phyloP scores from a whole-genome alignment of 352 stramenopile genomes.

The Albugo laibachii region DNA sequence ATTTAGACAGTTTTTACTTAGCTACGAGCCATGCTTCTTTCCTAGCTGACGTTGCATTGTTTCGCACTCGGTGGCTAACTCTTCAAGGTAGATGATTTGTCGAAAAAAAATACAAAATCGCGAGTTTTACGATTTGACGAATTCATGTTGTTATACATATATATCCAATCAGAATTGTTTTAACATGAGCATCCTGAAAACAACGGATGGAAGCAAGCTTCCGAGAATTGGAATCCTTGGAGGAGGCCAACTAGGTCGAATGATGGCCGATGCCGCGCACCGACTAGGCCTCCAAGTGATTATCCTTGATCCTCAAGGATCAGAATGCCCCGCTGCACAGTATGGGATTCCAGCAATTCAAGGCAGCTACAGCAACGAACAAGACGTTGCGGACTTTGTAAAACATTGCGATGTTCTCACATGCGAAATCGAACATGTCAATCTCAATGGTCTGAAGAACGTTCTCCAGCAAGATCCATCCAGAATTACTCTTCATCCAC shows the following conservation, averaged over 20 bases:
- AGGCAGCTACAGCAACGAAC: constrained; percentile 53
- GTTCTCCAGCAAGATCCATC: constrained; percentile 37
- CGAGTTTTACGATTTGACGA: too few species aligned
- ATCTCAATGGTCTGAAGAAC: constrained; percentile 72
- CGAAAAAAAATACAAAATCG: too few species aligned
- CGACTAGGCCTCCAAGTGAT: constrained; percentile 85
- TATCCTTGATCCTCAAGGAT: constrained; percentile 84
- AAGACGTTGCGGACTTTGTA: constrained; percentile 49
- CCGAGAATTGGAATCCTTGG: constrained; percentile 83
- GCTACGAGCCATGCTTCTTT: too few species aligned
- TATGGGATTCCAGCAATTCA: constrained; percentile 43
- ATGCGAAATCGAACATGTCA: constrained; percentile 98
- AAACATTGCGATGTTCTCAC: constrained; percentile 86
- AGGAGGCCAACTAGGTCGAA: constrained; percentile 93
- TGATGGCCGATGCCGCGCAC: constrained; percentile 95
- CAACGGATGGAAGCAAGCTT: constrained; percentile 6
- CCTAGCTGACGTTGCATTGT: too few species aligned
- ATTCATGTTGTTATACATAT: too few species aligned
- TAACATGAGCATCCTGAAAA: too few species aligned
- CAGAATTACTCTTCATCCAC: constrained; percentile 81
- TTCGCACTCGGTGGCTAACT: too few species aligned
- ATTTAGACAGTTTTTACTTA: too few species aligned
- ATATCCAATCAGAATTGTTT: too few species aligned
- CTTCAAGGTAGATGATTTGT: too few species aligned
- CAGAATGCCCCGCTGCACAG: constrained; percentile 45